Base-by-base conservation (phyloP, 2,329 filamentous ascomycete genomes). In the Cladophialophora chaetospira region DNA sequence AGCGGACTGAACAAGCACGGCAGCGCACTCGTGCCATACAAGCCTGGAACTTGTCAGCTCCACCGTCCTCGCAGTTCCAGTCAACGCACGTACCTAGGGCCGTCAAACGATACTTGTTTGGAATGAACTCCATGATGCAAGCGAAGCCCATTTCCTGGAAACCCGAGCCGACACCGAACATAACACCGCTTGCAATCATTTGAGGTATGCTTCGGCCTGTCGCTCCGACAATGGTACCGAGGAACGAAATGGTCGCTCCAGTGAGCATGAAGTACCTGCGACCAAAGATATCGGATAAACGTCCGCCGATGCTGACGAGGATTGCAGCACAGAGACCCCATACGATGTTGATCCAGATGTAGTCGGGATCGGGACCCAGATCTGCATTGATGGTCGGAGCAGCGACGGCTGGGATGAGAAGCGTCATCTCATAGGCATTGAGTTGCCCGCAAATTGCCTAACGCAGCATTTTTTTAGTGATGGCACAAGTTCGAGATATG, bases 81-180 rank as follows among this genome's bases (percentile, higher is more conserved):
- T 3, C 3, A 33, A 33, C 58, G 65, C 66, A 23, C 67, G 65
- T 67, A 23, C 67, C 67, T 47, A 70, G 70, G 25, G 68, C 70
- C 10, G 65, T 48, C 42, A 71, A 66, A 21, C 73, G 72, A 25
- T 69, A 63, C 58, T 71, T 70, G 63, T 73, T 75, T 5, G 72
- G 71, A 5, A 75, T 72, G 23, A 76, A 66, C 62, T 76, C 74
- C 17, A 66, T 68, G 57, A 74, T 66, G 29, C 73, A 70, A 36
- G 70, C 72, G 53, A 67, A 69, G 65, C 71, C 75, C 17, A 70
- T 73, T 21, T 75, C 65, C 62, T 76, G 73, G 3, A 70, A 69
- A 4, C 72, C 64, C 2, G 69, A 70, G 3, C 71, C 72, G 10
- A 75, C 63, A 9, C 74, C 75, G 25, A 69, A 66, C 42, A 76